Evolutionary conservation across 2,329 filamentous ascomycete species (phyloP).

Genomic region (Clarireedia sp.): DNA sequence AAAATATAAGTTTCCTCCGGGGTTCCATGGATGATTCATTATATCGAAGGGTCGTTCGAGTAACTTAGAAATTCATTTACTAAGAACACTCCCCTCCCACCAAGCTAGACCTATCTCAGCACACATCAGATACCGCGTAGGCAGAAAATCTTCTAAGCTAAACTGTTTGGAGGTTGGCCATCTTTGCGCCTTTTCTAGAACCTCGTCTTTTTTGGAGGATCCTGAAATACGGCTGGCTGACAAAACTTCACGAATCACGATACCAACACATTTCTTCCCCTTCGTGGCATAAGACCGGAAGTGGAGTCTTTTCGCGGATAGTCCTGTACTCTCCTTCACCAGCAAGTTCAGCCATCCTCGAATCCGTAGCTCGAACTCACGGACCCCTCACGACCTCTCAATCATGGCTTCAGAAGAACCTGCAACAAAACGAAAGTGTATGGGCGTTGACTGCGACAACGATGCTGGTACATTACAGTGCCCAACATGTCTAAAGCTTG

Average conservation of each 20-base stretch:
- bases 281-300: too few species aligned
- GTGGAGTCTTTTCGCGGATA: too few species aligned
- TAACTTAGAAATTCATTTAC: constrained; percentile 1
- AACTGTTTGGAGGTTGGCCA: background rate
- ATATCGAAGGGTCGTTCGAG: background rate
- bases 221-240: background rate
- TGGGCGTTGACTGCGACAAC: constrained; percentile 77
- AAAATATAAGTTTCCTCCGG: background rate
- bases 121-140: background rate
- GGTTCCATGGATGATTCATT: background rate
- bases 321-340: background rate
- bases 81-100: background rate
- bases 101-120: background rate
- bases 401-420: constrained; percentile 35
- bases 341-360: background rate
- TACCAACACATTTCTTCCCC: too few species aligned
- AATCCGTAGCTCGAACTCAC: too few species aligned
- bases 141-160: background rate
- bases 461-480: constrained; percentile 83
- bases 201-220: background rate
- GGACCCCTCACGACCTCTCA: background rate
- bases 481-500: constrained; percentile 87
- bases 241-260: background rate
- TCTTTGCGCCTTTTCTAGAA: background rate
- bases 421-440: constrained; percentile 59